phyloP scores from a whole-genome alignment of 352 stramenopile species.

The Pythium grandisporangium region DNA sequence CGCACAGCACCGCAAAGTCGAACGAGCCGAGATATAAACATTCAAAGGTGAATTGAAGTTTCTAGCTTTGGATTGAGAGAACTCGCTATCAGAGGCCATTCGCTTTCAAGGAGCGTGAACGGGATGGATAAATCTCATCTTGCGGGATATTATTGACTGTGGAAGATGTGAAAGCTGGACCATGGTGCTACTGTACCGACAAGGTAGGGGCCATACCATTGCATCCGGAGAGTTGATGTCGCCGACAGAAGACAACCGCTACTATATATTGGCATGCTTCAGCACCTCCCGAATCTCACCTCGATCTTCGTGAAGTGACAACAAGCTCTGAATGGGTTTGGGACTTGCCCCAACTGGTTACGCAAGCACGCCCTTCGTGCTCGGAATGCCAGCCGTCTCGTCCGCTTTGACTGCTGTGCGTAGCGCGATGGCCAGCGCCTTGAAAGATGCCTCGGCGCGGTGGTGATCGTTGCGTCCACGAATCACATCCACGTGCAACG shows the following conservation, averaged over 20 bases:
- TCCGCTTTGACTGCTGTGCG: constrained; percentile 72
- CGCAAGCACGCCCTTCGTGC: constrained; percentile 88
- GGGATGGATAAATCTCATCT: too few relatives aligned
- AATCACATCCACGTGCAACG: constrained; percentile 90
- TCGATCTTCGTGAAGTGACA: neutral
- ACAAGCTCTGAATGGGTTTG: neutral
- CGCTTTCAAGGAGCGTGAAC: too few relatives aligned
- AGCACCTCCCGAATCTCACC: neutral
- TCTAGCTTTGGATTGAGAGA: too few relatives aligned
- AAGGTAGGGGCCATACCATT: neutral
- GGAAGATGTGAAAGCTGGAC: too few relatives aligned
- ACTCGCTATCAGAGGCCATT: too few relatives aligned
- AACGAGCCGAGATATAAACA: too few relatives aligned
- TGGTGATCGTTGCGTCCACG: constrained; percentile 91
- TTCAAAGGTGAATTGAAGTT: too few relatives aligned
- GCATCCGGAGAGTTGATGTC: neutral
- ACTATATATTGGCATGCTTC: neutral
- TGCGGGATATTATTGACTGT: too few relatives aligned
- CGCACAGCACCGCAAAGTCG: too few relatives aligned
- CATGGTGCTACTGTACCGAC: neutral
- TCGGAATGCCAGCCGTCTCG: constrained; percentile 77
- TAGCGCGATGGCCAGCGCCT: constrained; percentile 83
- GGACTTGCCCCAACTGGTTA: constrained; percentile 13
- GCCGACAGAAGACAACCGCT: neutral
- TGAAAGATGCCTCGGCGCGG: constrained; percentile 88